Conservation (phyloP, 257 asterid species). For the Plectranthus barbatus region DNA sequence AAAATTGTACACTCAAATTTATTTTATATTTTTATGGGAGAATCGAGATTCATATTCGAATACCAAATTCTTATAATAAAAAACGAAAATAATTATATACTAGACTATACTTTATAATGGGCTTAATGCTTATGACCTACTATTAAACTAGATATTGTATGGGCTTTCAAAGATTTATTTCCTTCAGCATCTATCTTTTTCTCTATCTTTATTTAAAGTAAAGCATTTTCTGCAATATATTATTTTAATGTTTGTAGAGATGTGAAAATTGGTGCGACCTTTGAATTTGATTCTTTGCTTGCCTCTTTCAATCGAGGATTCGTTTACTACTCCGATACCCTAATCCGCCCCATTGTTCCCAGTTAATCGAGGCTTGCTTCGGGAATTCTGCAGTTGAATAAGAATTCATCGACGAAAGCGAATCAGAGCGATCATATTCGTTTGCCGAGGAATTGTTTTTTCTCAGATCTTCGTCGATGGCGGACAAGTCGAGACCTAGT, state of each 20-base stretch:
- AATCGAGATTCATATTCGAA: too few species aligned
- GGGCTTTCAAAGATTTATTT: too few species aligned
- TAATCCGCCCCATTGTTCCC: slow-evolving; percentile 14
- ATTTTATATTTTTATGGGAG: too few species aligned
- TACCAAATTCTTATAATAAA: too few species aligned
- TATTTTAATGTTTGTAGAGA: too few species aligned
- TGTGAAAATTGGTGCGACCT: not conserved
- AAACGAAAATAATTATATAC: too few species aligned
- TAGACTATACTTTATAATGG: too few species aligned
- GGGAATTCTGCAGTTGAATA: not conserved
- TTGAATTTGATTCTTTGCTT: slow-evolving; percentile 8
- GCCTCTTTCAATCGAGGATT: not conserved
- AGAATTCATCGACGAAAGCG: slow-evolving; percentile 9
- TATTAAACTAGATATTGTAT: too few species aligned
- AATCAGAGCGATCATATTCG: slow-evolving; percentile 13
- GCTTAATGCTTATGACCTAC: too few species aligned
- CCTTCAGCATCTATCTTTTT: not conserved
- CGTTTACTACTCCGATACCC: not conserved
- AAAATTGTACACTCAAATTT: too few species aligned
- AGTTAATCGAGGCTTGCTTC: not conserved
- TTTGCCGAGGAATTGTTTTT: not conserved
- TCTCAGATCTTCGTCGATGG: slow-evolving; percentile 29
- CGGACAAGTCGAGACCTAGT: slow-evolving; percentile 47
- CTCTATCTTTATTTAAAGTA: too few species aligned
- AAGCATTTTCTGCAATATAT: not conserved